These are phyloP conservation scores for Phytopythium sindhum DNA, from an alignment of 352 stramenopile genomes.

Conservation along the genomic window DNA sequence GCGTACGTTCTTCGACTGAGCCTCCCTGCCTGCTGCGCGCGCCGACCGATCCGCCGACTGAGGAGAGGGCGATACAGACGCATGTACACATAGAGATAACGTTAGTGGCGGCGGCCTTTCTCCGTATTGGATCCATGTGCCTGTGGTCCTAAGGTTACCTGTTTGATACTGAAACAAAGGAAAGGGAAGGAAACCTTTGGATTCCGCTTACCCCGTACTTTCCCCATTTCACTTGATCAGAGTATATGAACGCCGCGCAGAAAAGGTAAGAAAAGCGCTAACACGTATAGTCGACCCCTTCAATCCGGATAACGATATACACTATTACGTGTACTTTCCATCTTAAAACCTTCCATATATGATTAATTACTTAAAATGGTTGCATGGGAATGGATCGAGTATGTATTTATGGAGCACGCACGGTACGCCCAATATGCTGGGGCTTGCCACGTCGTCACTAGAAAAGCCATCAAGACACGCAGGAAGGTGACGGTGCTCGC, in stretches of 20 bases:
- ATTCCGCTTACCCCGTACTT: not conserved
- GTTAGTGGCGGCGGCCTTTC: not conserved
- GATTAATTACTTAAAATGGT: too few relatives aligned
- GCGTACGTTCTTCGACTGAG: not conserved
- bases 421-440: too few relatives aligned
- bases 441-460: too few relatives aligned
- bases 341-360: too few relatives aligned
- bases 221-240: not conserved
- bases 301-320: too few relatives aligned
- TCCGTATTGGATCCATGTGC: not conserved
- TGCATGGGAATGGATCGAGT: too few relatives aligned
- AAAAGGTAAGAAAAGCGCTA: not conserved
- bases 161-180: not conserved
- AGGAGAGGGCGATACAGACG: not conserved
- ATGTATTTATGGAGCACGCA: too few relatives aligned
- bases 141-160: not conserved
- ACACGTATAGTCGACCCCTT: too few relatives aligned
- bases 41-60: not conserved
- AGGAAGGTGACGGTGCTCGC: not conserved
- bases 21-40: too few relatives aligned
- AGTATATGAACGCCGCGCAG: not conserved
- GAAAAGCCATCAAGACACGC: too few relatives aligned
- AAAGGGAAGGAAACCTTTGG: conserved; percentile 1
- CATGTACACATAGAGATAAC: not conserved
- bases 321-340: too few relatives aligned